Conservation (phyloP, 148 eudicot genomes). For the Vaccinium vitisidaea region DNA sequence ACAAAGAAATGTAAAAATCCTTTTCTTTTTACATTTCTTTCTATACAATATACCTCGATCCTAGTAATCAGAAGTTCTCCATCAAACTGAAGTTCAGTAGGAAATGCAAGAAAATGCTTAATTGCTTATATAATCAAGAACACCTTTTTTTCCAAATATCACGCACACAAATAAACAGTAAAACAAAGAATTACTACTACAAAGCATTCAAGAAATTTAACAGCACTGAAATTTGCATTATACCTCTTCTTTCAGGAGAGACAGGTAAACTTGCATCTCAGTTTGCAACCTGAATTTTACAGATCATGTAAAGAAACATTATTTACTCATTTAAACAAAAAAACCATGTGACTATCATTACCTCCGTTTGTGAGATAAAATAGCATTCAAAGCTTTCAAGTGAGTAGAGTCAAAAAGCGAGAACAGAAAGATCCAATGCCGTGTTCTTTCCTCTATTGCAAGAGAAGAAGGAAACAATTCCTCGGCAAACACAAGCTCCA, state of each 20-base stretch:
- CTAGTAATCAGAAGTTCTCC: not conserved
- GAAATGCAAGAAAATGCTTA: not conserved
- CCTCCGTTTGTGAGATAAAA: conserved; percentile 81
- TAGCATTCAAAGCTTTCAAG: conserved; percentile 58
- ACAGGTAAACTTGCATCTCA: conserved; percentile 64
- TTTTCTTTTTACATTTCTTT: not conserved
- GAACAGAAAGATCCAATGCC: conserved; percentile 75
- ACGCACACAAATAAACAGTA: not conserved
- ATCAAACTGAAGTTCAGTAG: not conserved
- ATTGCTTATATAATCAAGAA: not conserved
- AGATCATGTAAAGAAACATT: conserved; percentile 16
- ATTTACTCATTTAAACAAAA: conserved; percentile 9
- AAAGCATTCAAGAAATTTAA: not conserved
- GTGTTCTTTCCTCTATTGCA: conserved; percentile 62
- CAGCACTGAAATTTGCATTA: conserved; percentile 8
- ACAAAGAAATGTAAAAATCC: not conserved
- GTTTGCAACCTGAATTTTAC: conserved; percentile 63
- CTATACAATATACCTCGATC: not conserved
- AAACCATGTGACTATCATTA: conserved; percentile 24
- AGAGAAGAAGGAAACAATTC: conserved; percentile 79
- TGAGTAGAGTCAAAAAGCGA: conserved; percentile 73
- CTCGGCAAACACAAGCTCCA: conserved; percentile 71
- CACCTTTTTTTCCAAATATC: not conserved
- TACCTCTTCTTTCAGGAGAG: conserved; percentile 60
- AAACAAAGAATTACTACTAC: not conserved